phyloP scores from a whole-genome alignment of 768 basidiomycete genomes.

The Mrakia frigida region DNA sequence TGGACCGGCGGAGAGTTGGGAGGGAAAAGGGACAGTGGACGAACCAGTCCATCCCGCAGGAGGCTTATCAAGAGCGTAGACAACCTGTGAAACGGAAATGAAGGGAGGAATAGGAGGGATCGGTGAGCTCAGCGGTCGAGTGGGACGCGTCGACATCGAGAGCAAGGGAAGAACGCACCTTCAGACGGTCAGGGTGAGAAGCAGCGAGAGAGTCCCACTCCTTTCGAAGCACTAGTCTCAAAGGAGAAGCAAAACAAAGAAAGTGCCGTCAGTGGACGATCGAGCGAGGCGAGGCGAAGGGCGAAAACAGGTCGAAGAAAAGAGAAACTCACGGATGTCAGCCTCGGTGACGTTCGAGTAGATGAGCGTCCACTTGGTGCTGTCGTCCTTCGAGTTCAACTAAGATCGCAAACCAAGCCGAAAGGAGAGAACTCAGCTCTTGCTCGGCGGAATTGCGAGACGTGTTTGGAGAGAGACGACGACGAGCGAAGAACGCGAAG shows the following conservation, averaged over 20 bases:
- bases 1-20: too few relatives aligned
- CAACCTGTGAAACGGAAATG: conserved; percentile 49
- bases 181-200: conserved; percentile 52
- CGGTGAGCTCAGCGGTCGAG: neutral
- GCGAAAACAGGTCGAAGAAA: neutral
- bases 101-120: neutral
- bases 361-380: conserved; percentile 87
- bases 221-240: conserved; percentile 40
- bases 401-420: conserved; percentile 32
- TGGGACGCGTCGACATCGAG: neutral
- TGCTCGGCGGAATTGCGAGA: neutral
- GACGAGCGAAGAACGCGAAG: neutral
- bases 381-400: conserved; percentile 60
- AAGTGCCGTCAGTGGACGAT: neutral
- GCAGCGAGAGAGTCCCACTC: conserved; percentile 47
- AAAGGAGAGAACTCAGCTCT: neutral
- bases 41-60: conserved; percentile 48
- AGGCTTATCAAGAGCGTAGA: conserved; percentile 81
- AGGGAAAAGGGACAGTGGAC: neutral
- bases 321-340: conserved; percentile 67
- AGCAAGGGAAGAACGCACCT: neutral
- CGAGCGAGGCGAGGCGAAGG: too few relatives aligned
- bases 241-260: neutral
- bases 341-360: conserved; percentile 84
- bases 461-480: neutral